Evolutionary conservation across 306 rosid genomes (phyloP), one percentile per base, ranked within the genome.

Genomic region (Corylus avellana): DNA sequence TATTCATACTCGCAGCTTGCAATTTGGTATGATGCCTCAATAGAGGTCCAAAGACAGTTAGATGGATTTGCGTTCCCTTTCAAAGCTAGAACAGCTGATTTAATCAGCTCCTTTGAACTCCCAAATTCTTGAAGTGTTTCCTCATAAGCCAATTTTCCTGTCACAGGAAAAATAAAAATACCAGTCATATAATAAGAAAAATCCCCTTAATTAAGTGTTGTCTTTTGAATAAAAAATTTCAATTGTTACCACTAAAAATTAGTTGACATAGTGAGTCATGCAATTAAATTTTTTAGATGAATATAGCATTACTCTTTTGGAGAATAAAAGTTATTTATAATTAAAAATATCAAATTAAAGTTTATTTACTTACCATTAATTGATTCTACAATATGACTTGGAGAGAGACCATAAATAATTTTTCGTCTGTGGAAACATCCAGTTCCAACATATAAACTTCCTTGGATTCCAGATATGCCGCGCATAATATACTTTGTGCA

Each of bases 391-490:
- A 75, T 27, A 22, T 67, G 35, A 32, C 2, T 7, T 0, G 94
- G 92, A 32, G 75, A 85, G 46, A 86, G 72, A 49, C 92, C 96
- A 58, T 90, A 94, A 12, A 94, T 86, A 67, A 89, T 87, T 79
- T 88, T 89, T 53, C 92, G 84, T 84, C 90, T 86, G 53, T 87
- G 92, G 50, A 92, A 54, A 70, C 93, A 87, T 27, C 88, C 86
- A 8, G 93, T 90, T 80, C 97, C 94, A 0, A 5, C 57, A 20
- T 88, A 87, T n/a, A 77, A 12, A 1, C 78, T 63, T 75, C 93
- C 97, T 85, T 92, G 97, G 9, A 90, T 61, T 54, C 92, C 96
- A 4, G 73, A 77, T 47, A 89, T 0, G 63, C 98, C 97, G 1
- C 35, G 18, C 3, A 1, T 77, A 18, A 50, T 0, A 77, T 68